phyloP scores from a whole-genome alignment of 371 early-diverging fungal genomes.

The Mortierella polycephala region DNA sequence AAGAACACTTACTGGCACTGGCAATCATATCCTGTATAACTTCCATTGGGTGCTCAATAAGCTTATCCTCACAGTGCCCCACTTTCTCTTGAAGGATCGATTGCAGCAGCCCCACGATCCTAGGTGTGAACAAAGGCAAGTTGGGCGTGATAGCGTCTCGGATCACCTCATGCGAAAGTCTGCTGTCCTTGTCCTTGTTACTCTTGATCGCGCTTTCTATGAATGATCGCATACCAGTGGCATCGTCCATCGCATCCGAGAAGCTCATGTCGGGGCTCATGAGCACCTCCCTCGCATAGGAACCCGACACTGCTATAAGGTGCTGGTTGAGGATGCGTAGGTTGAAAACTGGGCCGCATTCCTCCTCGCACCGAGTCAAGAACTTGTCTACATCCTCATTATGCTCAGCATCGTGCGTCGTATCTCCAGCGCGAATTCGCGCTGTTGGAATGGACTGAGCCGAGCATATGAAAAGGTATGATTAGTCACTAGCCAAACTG shows the following conservation, averaged over 20 bases:
- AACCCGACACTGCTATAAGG: constrained; percentile 21
- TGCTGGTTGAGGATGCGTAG: constrained; percentile 1
- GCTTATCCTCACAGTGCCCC: constrained; percentile 17
- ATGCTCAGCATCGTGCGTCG: constrained; percentile 31
- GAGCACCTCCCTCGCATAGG: constrained; percentile 30
- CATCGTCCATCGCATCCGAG: constrained; percentile 23
- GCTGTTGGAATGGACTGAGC: constrained; percentile 37
- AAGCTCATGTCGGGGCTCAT: constrained; percentile 23
- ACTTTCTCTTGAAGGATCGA: constrained; percentile 9
- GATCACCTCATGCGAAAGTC: constrained; percentile 17
- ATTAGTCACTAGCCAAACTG: background rate
- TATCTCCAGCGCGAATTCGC: constrained; percentile 21
- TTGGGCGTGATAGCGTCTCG: constrained; percentile 34
- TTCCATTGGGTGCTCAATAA: constrained; percentile 27
- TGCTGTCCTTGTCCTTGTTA: constrained; percentile 20
- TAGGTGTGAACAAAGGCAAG: constrained; percentile 34
- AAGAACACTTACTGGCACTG: constrained; percentile 33
- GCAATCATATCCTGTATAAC: constrained; percentile 45
- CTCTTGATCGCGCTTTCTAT: constrained; percentile 17
- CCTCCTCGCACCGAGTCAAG: constrained; percentile 14
- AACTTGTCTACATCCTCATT: constrained; percentile 17
- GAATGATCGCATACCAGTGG: constrained; percentile 20
- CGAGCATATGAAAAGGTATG: background rate
- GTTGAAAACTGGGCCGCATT: constrained; percentile 32
- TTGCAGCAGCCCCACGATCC: constrained; percentile 25